phyloP scores from a whole-genome alignment of 768 basidiomycete genomes.

The Boletales sp. region DNA sequence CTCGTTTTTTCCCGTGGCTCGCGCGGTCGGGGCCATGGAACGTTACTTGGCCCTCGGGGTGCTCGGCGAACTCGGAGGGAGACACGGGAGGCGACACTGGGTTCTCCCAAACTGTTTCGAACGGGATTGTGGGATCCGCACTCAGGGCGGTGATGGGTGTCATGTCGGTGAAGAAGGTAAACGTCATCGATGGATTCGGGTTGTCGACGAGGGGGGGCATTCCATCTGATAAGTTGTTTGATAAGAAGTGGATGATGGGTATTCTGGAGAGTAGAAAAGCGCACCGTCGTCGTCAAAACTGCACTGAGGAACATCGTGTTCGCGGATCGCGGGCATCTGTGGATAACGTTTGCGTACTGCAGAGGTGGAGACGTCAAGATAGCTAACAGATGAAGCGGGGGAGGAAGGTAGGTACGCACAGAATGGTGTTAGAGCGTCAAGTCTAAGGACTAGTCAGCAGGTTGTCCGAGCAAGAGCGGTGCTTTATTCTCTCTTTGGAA shows the following conservation, averaged over 20 bases:
- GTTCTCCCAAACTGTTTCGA: conserved; percentile 34
- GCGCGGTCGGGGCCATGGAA: conserved; percentile 34
- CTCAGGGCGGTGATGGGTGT: conserved; percentile 48
- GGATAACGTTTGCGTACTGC: not conserved
- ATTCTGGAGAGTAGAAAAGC: not conserved
- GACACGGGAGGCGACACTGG: conserved; percentile 15
- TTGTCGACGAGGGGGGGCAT: conserved; percentile 55
- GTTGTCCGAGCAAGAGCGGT: conserved; percentile 19
- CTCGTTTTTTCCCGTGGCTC: conserved; percentile 60
- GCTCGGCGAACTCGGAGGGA: conserved; percentile 15
- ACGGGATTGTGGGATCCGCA: conserved; percentile 30
- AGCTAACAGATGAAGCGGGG: conserved; percentile 6
- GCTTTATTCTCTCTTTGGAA: conserved; percentile 37
- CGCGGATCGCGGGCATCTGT: conserved; percentile 26
- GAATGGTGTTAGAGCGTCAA: conserved; percentile 29
- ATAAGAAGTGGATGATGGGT: conserved; percentile 6
- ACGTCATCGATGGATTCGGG: conserved; percentile 49
- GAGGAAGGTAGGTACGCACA: conserved; percentile 13
- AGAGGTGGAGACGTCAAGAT: conserved; percentile 6
- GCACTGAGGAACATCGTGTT: conserved; percentile 22
- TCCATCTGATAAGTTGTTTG: conserved; percentile 31
- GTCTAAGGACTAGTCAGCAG: conserved; percentile 8
- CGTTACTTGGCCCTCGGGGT: conserved; percentile 16
- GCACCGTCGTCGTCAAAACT: conserved; percentile 37
- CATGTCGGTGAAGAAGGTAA: conserved; percentile 64